Conservation (phyloP, 176 grass and related monocot genomes). For the Aechmea fasciata region DNA sequence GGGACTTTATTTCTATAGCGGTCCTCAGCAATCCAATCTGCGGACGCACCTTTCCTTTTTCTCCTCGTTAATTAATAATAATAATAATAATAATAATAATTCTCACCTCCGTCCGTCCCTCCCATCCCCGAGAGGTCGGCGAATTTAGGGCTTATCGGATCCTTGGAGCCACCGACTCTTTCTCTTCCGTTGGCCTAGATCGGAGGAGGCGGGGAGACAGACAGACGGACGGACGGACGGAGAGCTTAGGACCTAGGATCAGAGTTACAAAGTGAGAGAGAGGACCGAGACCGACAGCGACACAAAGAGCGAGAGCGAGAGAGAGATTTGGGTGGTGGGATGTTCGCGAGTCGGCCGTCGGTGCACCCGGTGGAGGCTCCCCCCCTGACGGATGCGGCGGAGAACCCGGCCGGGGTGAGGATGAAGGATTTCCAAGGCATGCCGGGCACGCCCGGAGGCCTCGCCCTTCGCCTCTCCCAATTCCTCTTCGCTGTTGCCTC, state of each 20-base stretch:
- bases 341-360: slow-evolving; percentile 74
- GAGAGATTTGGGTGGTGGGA: slow-evolving; percentile 17
- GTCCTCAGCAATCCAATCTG: no score
- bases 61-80: no score
- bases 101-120: no score
- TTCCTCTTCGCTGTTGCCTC: slow-evolving; percentile 56
- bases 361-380: slow-evolving; percentile 95
- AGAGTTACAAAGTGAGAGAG: neutral
- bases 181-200: no score
- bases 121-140: no score
- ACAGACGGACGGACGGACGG: neutral
- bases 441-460: slow-evolving; percentile 51
- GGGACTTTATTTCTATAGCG: no score
- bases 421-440: slow-evolving; percentile 84
- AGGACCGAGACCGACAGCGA: neutral
- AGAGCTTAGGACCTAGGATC: neutral
- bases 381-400: slow-evolving; percentile 48
- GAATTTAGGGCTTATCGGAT: no score
- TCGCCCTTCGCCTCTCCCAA: slow-evolving; percentile 58
- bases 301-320: neutral
- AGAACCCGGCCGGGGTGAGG: slow-evolving; percentile 42
- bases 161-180: no score
- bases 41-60: no score
- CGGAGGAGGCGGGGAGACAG: no score
- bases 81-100: no score